Conservation (phyloP, 345 rosid species). For the Salix koriyanagi region DNA sequence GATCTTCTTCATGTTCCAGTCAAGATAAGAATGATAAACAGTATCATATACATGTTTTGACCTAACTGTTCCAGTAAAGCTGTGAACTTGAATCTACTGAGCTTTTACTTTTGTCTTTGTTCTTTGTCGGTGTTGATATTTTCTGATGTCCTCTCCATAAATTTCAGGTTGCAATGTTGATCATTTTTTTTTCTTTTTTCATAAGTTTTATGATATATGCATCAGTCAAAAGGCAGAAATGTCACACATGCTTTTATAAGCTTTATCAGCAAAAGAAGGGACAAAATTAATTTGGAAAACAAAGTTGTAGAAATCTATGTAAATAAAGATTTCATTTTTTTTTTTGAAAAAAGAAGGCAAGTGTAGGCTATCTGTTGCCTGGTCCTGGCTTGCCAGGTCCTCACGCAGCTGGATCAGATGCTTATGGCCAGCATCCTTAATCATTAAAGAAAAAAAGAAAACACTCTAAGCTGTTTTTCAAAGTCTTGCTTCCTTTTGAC, state of each 20-base stretch:
- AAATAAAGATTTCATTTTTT: no score
- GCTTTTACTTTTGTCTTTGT: neutral
- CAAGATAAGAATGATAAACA: slow-evolving; percentile 8
- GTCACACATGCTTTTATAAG: neutral
- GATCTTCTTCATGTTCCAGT: slow-evolving; percentile 12
- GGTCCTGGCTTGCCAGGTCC: neutral
- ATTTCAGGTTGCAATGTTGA: no score
- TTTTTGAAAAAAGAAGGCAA: neutral
- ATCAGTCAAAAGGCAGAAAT: neutral
- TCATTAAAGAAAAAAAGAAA: neutral
- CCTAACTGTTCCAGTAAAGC: neutral
- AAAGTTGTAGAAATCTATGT: no score
- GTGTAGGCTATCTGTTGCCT: neutral
- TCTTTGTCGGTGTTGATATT: neutral
- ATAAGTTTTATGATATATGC: neutral
- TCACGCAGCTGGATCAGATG: neutral
- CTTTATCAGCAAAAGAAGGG: neutral
- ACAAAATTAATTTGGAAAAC: neutral
- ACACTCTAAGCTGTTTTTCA: neutral
- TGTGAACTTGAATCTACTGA: neutral
- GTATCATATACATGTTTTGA: neutral
- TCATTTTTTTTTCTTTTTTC: no score
- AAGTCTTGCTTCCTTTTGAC: neutral
- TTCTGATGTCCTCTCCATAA: neutral
- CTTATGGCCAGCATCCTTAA: neutral